Evolutionary conservation across 108 stramenopile genomes (phyloP).

Genomic region (Nitzschia sp.): DNA sequence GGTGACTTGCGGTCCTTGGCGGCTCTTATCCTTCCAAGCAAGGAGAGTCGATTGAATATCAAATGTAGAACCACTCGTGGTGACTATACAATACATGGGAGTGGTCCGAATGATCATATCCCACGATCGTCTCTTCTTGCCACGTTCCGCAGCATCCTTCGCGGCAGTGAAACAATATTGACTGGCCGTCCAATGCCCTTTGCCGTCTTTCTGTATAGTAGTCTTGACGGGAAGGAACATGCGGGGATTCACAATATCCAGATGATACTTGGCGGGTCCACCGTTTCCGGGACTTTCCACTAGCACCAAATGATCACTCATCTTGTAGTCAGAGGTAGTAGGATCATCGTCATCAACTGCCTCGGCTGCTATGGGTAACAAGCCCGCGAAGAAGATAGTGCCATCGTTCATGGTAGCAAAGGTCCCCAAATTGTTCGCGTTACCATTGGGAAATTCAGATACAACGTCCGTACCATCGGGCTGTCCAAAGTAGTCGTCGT

Average conservation of each 20-base stretch:
- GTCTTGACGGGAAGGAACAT: not conserved
- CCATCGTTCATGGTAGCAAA: conserved; percentile 15
- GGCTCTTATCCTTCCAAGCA: conserved; percentile 9
- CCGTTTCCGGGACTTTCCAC: conserved; percentile 8
- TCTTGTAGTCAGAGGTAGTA: not conserved
- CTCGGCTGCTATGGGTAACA: not conserved
- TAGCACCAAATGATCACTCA: conserved; percentile 2
- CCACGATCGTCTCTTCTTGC: conserved; percentile 5
- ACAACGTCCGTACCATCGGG: not conserved
- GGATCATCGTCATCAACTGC: not conserved
- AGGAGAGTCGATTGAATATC: not conserved
- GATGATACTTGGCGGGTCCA: conserved; percentile 3
- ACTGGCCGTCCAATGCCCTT: not conserved
- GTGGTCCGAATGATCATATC: not conserved
- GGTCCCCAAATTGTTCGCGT: not conserved
- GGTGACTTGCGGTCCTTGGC: not conserved
- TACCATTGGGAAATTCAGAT: not conserved
- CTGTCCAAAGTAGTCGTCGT: not conserved
- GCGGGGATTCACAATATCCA: conserved; percentile 9
- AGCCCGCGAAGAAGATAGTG: conserved; percentile 6
- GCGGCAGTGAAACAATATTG: conserved; percentile 9
- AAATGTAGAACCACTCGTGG: not conserved
- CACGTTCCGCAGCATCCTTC: conserved; percentile 2
- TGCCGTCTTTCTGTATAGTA: not conserved
- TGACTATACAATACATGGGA: conserved; percentile 8